phyloP scores from a whole-genome alignment of 225 moss, liverwort and hornwort genomes.

The Polytrichum formosum region DNA sequence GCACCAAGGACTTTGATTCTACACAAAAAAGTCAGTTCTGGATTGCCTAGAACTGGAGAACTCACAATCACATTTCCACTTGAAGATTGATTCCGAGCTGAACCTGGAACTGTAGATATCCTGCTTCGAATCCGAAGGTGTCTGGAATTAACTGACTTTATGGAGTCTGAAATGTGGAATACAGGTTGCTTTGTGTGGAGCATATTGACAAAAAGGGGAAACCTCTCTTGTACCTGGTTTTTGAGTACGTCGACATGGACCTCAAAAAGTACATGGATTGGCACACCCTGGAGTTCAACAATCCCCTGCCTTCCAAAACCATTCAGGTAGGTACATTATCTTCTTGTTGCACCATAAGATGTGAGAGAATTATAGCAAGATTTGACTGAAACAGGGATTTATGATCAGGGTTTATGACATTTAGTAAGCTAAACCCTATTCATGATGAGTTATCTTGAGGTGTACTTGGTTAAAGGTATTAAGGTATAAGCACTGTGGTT shows the following conservation, averaged over 20 bases:
- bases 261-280: slow-evolving; percentile 1
- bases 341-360: too few species aligned
- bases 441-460: background rate
- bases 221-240: slow-evolving; percentile 1
- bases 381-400: background rate
- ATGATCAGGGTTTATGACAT: background rate
- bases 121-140: too few species aligned
- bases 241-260: slow-evolving; percentile 3
- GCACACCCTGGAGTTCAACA: too few species aligned
- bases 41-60: too few species aligned
- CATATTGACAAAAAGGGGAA: slow-evolving; percentile 6
- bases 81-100: too few species aligned
- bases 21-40: too few species aligned
- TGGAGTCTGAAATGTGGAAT: background rate
- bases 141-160: too few species aligned
- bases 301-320: slow-evolving; percentile 1
- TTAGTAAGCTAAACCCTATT: background rate
- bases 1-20: too few species aligned
- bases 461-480: too few species aligned
- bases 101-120: too few species aligned
- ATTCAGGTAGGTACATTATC: background rate
- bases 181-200: slow-evolving; percentile 5
- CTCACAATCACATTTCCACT: too few species aligned
- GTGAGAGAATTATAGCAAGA: background rate
- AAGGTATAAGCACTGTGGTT: too few species aligned